Evolutionary conservation across 2,329 filamentous ascomycete genomes (phyloP), one percentile per base, ranked within the genome.

Genomic region (Pseudonectria foliicola): DNA sequence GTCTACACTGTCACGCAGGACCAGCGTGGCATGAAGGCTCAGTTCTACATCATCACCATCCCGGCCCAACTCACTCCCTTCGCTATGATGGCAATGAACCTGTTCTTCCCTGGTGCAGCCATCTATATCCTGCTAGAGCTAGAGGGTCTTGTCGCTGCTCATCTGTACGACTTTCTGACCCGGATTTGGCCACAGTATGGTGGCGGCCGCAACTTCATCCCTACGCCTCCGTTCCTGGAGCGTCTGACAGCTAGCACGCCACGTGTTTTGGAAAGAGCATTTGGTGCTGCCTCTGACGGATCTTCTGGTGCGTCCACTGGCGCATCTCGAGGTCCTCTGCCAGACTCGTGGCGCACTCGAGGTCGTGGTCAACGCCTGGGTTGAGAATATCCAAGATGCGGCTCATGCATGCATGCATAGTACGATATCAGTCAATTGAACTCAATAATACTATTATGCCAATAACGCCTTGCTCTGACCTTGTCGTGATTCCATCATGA

Each of bases 141-240:
- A 4, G 85, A 77, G 24, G 92, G 92, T n/a, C 70, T 98, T 10
- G 45, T 94, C 28, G 85, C 89, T 10, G 89, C 89, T 4, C 92
- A 98, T 58, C 54, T 92, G 13, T 94, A 87, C 61, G 85, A 96
- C 57, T 98, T 96, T 55, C 61, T 95, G 32, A 87, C 85, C 3
- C 76, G 85, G 31, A 72, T 95, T 27, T 96, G 88, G 70, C 92
- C 92, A 5, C 78, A 85, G 36, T 92, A 92, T 55, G 90, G 88
- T 23, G 85, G 85, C 37, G 92, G 92, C 1, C 70, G 68, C 33
- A 94, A 89, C 54, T 71, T 82, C 31, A 69, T 95, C 25, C 68
- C 71, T 11, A 92, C 88, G 0, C 92, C 92, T 3, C 57, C 60
- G 6, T 79, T 88, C 46, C 62, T 96, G 38, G 78, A 76, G 39